These are phyloP conservation scores for Spergularia marina DNA, from an alignment of 148 eudicot species.

Conservation along the genomic window DNA sequence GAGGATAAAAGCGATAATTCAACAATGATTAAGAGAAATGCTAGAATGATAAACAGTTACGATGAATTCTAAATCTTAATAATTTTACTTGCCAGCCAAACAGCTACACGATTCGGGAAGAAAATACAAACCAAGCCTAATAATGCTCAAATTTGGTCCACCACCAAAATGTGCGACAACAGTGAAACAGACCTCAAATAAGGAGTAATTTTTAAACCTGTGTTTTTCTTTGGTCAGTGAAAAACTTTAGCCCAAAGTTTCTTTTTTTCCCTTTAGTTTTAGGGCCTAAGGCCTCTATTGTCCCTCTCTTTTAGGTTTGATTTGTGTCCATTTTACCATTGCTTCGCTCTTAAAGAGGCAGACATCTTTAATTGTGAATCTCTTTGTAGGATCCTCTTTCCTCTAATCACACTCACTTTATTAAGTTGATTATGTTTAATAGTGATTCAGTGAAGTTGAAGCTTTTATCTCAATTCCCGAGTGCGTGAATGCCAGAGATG, in stretches of 20 bases:
- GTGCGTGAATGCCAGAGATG: no score
- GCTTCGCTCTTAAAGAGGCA: slow-evolving; percentile 15
- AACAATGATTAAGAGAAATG: no score
- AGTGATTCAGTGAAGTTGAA: background rate
- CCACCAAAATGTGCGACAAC: background rate
- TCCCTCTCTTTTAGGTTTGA: no score
- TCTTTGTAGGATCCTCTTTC: slow-evolving; percentile 26
- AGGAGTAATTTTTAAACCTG: background rate
- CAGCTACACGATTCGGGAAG: no score
- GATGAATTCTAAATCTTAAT: no score
- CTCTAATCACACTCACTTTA: slow-evolving; percentile 2
- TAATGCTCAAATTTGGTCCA: slow-evolving; percentile 15
- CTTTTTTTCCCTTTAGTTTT: slow-evolving; percentile 5
- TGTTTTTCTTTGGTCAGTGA: background rate
- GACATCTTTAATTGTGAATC: slow-evolving; percentile 27
- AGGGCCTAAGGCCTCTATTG: background rate
- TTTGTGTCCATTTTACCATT: background rate
- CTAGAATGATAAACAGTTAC: no score
- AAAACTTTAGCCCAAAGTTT: background rate
- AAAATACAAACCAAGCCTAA: background rate
- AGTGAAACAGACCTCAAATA: background rate
- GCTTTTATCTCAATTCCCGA: background rate
- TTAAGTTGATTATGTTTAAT: background rate
- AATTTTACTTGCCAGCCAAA: no score
- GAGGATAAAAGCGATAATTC: no score